Evolutionary conservation across 148 eudicot genomes (phyloP).

Genomic region (Cornus florida): DNA sequence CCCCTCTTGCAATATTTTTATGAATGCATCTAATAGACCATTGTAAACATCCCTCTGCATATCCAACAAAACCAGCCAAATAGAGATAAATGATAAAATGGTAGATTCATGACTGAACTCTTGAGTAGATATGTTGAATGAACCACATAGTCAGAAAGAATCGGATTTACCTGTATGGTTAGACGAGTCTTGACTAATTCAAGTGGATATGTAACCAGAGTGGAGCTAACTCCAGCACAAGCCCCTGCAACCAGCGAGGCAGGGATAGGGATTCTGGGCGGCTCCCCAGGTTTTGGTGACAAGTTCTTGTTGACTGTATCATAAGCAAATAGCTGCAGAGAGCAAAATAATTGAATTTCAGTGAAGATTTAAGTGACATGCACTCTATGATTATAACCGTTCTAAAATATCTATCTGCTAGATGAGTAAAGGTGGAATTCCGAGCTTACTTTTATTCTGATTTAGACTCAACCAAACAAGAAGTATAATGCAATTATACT

Average conservation of each 20-base stretch:
- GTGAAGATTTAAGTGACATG: neutral
- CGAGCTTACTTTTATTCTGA: neutral
- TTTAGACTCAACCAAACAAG: neutral
- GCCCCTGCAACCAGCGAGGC: constrained; percentile 84
- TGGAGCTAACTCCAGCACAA: constrained; percentile 83
- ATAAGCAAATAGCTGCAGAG: constrained; percentile 60
- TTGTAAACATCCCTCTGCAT: constrained; percentile 72
- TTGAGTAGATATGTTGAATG: neutral
- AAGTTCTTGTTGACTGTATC: constrained; percentile 74
- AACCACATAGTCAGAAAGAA: neutral
- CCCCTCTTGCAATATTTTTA: constrained; percentile 66
- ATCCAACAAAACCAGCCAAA: neutral
- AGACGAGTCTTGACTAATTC: constrained; percentile 82
- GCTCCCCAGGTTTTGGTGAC: constrained; percentile 65
- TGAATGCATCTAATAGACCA: constrained; percentile 68
- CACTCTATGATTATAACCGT: no score
- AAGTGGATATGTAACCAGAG: constrained; percentile 76
- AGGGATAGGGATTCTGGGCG: constrained; percentile 56
- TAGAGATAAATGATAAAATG: neutral
- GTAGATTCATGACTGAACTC: neutral
- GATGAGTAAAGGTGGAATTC: neutral
- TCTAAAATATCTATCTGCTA: neutral
- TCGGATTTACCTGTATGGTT: constrained; percentile 61
- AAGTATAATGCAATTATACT: neutral
- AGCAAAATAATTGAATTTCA: neutral